A percentile compares a stretch with the other conserved stretches of the same genome.
These are phyloP conservation scores for Prinsepia uniflora DNA, from an alignment of 306 rosid genomes.

Conservation along the genomic window DNA sequence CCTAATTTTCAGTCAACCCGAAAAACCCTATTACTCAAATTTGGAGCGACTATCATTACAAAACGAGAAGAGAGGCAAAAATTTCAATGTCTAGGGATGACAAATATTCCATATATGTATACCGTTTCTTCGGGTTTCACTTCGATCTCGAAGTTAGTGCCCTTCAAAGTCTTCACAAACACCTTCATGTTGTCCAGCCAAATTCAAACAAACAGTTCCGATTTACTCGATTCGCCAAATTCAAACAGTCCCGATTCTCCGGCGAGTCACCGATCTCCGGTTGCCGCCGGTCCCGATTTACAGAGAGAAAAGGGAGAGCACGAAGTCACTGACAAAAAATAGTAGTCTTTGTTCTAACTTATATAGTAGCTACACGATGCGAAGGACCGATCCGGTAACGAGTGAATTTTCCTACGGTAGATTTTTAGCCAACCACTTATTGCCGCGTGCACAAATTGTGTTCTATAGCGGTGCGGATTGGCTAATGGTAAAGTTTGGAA, in stretches of 20 bases:
- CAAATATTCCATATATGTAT: neutral
- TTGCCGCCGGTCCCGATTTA: conserved; percentile 20
- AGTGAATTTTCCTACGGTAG: neutral
- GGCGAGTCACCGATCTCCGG: conserved; percentile 19
- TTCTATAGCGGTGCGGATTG: neutral
- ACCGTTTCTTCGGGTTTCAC: conserved; percentile 49
- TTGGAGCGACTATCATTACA: neutral
- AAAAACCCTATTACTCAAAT: conserved; percentile 26
- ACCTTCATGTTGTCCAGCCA: conserved; percentile 51
- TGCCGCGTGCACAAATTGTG: neutral
- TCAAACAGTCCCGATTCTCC: conserved; percentile 16
- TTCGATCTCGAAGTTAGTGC: conserved; percentile 62
- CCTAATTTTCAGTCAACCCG: conserved; percentile 24
- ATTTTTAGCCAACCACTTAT: neutral
- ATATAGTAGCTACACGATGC: neutral
- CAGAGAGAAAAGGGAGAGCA: neutral
- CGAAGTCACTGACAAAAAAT: conserved; percentile 15
- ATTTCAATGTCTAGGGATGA: neutral
- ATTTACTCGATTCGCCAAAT: conserved; percentile 3
- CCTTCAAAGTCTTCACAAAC: conserved; percentile 68
- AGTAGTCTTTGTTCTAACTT: neutral
- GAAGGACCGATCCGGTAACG: neutral
- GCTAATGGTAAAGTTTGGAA: neutral
- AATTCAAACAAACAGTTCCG: neutral
- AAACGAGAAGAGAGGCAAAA: neutral